These are phyloP conservation scores for Lepidium aucheri DNA, from an alignment of 345 rosid genomes.

Conservation along the genomic window DNA sequence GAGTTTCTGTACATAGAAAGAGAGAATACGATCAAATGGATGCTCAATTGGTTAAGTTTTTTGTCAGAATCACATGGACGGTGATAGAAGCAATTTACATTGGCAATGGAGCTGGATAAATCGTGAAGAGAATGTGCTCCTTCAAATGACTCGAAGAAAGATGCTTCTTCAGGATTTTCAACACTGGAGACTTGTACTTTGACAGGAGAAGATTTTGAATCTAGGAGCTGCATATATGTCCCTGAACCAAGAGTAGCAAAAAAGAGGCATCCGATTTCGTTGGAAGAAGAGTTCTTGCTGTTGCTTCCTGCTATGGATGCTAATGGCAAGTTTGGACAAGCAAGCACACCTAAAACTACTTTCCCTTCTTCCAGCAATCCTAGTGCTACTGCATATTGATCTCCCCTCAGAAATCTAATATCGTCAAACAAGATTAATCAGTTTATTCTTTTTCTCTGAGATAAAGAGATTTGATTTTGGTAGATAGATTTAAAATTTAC, in stretches of 20 bases:
- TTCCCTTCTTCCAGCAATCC: slow-evolving; percentile 84
- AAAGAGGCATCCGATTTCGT: slow-evolving; percentile 71
- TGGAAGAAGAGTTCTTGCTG: slow-evolving; percentile 16
- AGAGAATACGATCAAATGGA: neutral
- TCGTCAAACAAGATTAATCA: slow-evolving; percentile 3
- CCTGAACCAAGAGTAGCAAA: slow-evolving; percentile 68
- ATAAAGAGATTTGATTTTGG: neutral
- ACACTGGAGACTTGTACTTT: slow-evolving; percentile 69
- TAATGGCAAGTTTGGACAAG: slow-evolving; percentile 91
- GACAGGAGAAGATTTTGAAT: slow-evolving; percentile 40
- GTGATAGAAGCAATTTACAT: slow-evolving; percentile 28
- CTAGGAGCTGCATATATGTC: slow-evolving; percentile 70
- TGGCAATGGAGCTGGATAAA: slow-evolving; percentile 64
- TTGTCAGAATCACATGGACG: neutral
- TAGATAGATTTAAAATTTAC: slow-evolving; percentile 31
- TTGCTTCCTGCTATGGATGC: slow-evolving; percentile 37
- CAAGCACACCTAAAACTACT: slow-evolving; percentile 88
- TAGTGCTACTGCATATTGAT: slow-evolving; percentile 86
- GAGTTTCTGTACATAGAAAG: slow-evolving; percentile 53
- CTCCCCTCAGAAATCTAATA: slow-evolving; percentile 79
- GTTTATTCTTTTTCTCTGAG: neutral
- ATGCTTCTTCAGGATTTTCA: slow-evolving; percentile 80
- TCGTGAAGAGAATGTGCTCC: slow-evolving; percentile 75
- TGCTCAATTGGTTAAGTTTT: neutral
- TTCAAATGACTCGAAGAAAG: slow-evolving; percentile 88